Base-by-base conservation (phyloP, 1,284 basidiomycete species). In the Phenoliferia sp. region DNA sequence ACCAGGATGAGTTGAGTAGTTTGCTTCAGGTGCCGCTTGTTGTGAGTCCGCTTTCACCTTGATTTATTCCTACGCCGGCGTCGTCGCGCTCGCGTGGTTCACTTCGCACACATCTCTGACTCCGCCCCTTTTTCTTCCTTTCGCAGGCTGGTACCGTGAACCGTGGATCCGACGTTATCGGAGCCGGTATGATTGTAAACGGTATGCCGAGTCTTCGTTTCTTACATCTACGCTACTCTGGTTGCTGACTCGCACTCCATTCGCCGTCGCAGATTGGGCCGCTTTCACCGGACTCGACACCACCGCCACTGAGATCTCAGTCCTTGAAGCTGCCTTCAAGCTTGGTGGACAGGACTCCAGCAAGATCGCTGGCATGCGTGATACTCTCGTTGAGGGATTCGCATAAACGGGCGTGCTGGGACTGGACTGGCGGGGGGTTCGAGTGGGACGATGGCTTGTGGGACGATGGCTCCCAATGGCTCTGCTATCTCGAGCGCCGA, bases 251-350 rank as follows among this genome's bases (percentile, higher is more conserved):
- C 19, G 9, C n/a, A 10, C 1, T n/a, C n/a, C n/a, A 6, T 33
- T 12, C 56, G 7, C 19, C 55, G 12, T 19, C 19, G 29, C 62
- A 71, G 94, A 99, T 80, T 99, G 94, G 93, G 93, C 90, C 81
- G 95, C 96, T 22, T 99, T 99, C 80, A 92, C 92, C 34, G 94
- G 94, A 52, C 84, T 95, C 54, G 94, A 97, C 78, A 96, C 95
- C 65, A 98, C 95, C 29, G 96, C 96, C 26, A 98, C 95, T 62
- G 96, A 99, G 81, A 92, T 98, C 79, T 92, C 89, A 76, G 96
- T 99, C 61, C 96, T 99, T 74, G 96, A 99, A 80, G 93, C 94
- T 44, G 86, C 93, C 44, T 99, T 99, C 85, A 94, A 76, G 71
- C 69, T 76, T 35, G 69, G 69, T 29, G 74, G 74, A 22, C 72